Evolutionary conservation across 2,329 filamentous ascomycete genomes (phyloP), one percentile per base, ranked within the genome.

Genomic region (Beauveria pseudobassiana): DNA sequence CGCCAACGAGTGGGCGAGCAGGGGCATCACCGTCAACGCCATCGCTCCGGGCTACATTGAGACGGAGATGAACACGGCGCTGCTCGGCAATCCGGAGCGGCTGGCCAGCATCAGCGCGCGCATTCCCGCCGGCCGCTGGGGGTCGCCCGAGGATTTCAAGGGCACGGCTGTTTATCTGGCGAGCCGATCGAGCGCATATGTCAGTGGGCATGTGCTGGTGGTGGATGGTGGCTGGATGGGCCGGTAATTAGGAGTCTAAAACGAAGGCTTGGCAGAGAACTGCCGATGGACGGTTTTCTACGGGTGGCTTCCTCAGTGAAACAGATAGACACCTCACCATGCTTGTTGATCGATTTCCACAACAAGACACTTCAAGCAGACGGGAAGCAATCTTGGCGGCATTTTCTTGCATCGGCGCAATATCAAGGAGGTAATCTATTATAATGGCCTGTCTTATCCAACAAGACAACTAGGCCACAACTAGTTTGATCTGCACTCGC

Each of bases 151-250:
- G 28, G 93, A 97, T 69, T 96, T 96, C 73, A 93, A 93, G 78
- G 92, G 91, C 0, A 87, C 85, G 0, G 82, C 88, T 0, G 87
- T 96, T 30, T 96, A 86, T 69, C 76, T 96, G 65, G 90, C 90
- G 1, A 88, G 89, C 69, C 81, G 77, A 71, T 89, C 87, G n/a
- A 90, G 89, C 71, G 84, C 79, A 10, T 96, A 96, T 76, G 87
- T 96, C 43, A 91, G 83, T 66, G 92, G 92, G 0, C 90, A 96
- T 75, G 79, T 91, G 5, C 71, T 96, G 67, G 87, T 89, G 28
- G 90, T 96, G 52, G 93, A 96, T 74, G 92, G 92, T 8, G 92
- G 92, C 12, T 96, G 91, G 91, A 96, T 96, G 91, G 91, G 90
- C 1, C 80, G 91, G 79, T 96, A 78, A 67, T 51, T 5, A 38